phyloP scores from a whole-genome alignment of 257 asterid species.

The Solanum stenotomum region DNA sequence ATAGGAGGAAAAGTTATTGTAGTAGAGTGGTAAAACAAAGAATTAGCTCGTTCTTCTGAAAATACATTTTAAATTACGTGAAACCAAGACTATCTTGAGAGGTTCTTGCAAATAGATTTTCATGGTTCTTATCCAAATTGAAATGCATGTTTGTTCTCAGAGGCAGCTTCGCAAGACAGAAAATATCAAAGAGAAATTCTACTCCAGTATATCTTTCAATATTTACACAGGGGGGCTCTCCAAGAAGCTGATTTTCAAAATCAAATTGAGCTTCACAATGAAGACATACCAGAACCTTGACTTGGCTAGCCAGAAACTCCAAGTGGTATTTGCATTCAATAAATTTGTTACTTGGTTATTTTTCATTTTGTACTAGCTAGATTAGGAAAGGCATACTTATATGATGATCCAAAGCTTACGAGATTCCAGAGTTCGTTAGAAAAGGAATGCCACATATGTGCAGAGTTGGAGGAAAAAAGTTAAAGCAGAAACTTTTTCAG shows the following conservation, averaged over 20 bases:
- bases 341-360: not conserved
- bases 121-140: not conserved
- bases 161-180: not conserved
- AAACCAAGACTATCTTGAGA: not conserved
- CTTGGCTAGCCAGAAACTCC: not conserved
- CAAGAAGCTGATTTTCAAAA: not conserved
- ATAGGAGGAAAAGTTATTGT: not conserved
- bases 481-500: not conserved
- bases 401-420: not conserved
- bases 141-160: not conserved
- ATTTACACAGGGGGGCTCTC: not conserved
- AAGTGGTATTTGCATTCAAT: not conserved
- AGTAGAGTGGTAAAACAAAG: not conserved
- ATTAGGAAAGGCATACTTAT: not conserved
- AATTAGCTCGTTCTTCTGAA: not conserved
- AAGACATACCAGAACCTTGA: not conserved
- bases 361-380: not conserved
- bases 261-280: not conserved
- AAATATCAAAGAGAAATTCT: not conserved
- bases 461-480: not conserved
- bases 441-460: not conserved
- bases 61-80: not conserved
- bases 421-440: not conserved
- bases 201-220: not conserved
- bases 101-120: not conserved